Base-by-base conservation (phyloP, 2,329 filamentous ascomycete species). In the Stachybotrys chartarum region DNA sequence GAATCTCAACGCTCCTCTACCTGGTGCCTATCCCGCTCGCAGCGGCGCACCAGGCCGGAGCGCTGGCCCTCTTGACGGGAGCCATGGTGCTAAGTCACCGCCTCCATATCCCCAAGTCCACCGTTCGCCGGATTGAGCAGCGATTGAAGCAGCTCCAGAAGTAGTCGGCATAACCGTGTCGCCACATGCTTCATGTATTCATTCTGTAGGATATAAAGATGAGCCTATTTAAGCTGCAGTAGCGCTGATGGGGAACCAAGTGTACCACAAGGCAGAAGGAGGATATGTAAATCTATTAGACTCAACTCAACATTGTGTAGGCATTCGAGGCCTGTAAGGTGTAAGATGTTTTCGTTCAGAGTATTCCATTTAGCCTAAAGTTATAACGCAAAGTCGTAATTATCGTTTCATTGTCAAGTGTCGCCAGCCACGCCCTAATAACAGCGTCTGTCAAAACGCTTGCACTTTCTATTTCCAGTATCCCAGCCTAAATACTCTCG, bases 11-110 rank as follows among this genome's bases (percentile, higher is more conserved):
- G 0, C 79, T 99, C 57, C 86, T 96, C 64, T 97, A 97, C 75
- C 86, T 99, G 70, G 92, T 99, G 1, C 94, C 95, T 5, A 88
- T 87, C 3, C 87, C 88, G 59, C 77, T 99, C 10, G 94, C 93
- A 1, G 91, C 93, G 3, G 86, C 90, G 7, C 94, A 99, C 71
- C 94, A 99, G 73, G 94, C 94, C 2, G 93, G 94, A 45, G 90
- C 87, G 57, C 74, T 99, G 61, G 90, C 90, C 2, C 76, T 99
- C 18, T 74, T 99, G 58, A 95, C 90, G 0, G 91, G 90, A 49
- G 87, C 87, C 0, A 76, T 96, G 24, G 80, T 97, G 1, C 76
- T 97, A 44, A 90, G 89, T 11, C 91, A 87, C 63, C 81, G 91
- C 46, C 72, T 95, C 55, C 89, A 88, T 73, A 78, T 92, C 54